Base-by-base conservation (phyloP, 768 basidiomycete species). In the Auricularia heimuer region DNA sequence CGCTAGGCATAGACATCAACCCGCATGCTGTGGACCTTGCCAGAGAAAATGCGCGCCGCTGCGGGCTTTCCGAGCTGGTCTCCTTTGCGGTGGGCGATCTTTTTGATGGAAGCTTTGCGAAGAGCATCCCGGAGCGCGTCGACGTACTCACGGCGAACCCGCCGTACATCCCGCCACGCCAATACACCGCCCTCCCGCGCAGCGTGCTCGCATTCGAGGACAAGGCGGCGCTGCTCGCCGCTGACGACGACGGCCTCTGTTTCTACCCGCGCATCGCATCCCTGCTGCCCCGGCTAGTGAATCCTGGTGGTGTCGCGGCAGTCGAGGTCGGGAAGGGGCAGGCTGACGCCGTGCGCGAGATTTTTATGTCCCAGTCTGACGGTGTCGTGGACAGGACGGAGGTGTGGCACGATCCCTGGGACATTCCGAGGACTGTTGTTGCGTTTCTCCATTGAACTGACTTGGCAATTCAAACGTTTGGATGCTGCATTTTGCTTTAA, bases 131-230 rank as follows among this genome's bases (percentile, higher is more conserved):
- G 29, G 36, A 44, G 36, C 83, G 88, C 1, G 90, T 86, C 75
- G 87, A 92, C 75, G 77, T 94, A 65, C 77, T 94, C 70, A 92
- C 92, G 11, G 84, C 87, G 16, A 95, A 94, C 75, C 90, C 90
- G 33, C 90, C 92, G 10, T 98, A 97, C 75, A 90, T 98, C 68
- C 80, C 93, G 44, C 79, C 74, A 67, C 69, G 75, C 45, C 87
- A 89, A 66, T 95, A 87, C 71, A 75, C 82, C 54, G 62, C 70
- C 29, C 81, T 98, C 39, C 82, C 88, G 7, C 66, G 71, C n/a
- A 87, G 85, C 61, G 94, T 98, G 63, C 82, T 77, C 62, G 78
- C 83, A 63, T 90, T 84, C 72, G 96, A 98, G 75, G 93, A 95
- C 76, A 83, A 81, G 8, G 80, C 77, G 16, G 95, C 95, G 11